These are phyloP conservation scores for Chloranthus sessilifolius DNA, from an alignment of 164 flowering plant species.

Conservation along the genomic window DNA sequence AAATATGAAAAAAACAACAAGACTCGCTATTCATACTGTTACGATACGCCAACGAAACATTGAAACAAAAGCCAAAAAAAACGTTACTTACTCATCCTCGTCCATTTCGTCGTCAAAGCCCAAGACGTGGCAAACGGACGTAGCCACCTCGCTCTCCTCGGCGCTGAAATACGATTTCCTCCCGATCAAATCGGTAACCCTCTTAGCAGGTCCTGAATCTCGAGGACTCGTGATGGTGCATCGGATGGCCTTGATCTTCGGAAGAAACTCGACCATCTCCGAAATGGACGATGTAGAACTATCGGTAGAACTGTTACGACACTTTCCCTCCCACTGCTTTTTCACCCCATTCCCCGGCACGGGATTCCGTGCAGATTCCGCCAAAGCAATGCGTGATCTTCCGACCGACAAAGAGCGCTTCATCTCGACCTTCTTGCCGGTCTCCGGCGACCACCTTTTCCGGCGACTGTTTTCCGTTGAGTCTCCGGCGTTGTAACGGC, in stretches of 20 bases:
- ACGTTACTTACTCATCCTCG: conserved; percentile 1
- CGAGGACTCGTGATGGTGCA: conserved; percentile 50
- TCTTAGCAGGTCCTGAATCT: conserved; percentile 81
- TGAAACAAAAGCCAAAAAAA: too few species aligned
- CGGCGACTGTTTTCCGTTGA: conserved; percentile 18
- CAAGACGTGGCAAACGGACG: conserved; percentile 48
- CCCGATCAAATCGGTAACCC: conserved; percentile 60
- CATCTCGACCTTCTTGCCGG: conserved; percentile 31
- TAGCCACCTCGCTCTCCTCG: conserved; percentile 26
- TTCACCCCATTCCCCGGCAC: conserved; percentile 30
- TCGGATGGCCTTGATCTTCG: conserved; percentile 51
- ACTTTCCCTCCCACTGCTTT: conserved; percentile 52
- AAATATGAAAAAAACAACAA: background rate
- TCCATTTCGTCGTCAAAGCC: conserved; percentile 45
- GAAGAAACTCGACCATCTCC: conserved; percentile 31
- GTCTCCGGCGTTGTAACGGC: conserved; percentile 47
- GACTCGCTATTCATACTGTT: too few species aligned
- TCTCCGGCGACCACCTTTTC: conserved; percentile 55
- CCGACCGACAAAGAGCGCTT: conserved; percentile 28
- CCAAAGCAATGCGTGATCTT: conserved; percentile 7
- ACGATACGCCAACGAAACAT: too few species aligned
- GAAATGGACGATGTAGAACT: conserved; percentile 16
- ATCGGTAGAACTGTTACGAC: conserved; percentile 24
- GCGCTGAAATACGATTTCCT: conserved; percentile 37
- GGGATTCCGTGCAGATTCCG: conserved; percentile 10